Evolutionary conservation across 2,329 filamentous ascomycete genomes (phyloP).

Genomic region (Thyridium curvatum): DNA sequence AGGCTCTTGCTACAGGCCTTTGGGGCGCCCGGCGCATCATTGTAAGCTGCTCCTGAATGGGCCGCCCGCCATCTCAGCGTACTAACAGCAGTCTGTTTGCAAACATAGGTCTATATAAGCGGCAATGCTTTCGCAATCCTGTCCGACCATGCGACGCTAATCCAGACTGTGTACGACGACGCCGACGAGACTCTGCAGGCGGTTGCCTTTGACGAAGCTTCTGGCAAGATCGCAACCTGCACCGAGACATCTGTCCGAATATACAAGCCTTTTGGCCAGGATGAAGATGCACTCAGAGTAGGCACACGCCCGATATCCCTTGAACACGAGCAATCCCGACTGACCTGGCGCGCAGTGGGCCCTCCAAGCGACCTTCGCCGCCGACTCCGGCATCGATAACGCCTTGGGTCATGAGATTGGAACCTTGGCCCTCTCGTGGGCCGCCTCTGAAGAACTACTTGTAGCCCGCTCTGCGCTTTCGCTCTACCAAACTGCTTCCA

Average conservation of each 20-base stretch:
- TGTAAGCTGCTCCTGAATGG: conserved; percentile 12
- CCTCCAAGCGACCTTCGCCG: conserved; percentile 54
- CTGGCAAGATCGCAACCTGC: conserved; percentile 79
- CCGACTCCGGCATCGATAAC: conserved; percentile 33
- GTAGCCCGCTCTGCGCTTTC: conserved; percentile 65
- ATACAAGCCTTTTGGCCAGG: conserved; percentile 68
- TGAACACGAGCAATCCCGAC: conserved; percentile 1
- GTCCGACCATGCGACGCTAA: conserved; percentile 62
- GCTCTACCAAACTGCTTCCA: conserved; percentile 53
- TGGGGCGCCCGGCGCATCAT: conserved; percentile 32
- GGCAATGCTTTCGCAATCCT: conserved; percentile 84
- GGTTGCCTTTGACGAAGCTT: conserved; percentile 72
- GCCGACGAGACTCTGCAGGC: conserved; percentile 62
- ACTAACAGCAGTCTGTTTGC: neutral
- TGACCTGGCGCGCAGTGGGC: conserved; percentile 43
- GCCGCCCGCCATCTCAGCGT: neutral
- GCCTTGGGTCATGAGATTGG: conserved; percentile 27
- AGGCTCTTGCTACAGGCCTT: conserved; percentile 39
- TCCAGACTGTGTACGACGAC: conserved; percentile 90
- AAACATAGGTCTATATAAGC: conserved; percentile 72
- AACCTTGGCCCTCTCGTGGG: conserved; percentile 68
- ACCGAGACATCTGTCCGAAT: conserved; percentile 62
- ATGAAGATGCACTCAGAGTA: conserved; percentile 71
- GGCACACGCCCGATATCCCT: conserved; percentile 8
- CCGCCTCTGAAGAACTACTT: conserved; percentile 75